Evolutionary conservation across 2,329 filamentous ascomycete species (phyloP).

Genomic region (Fusarium nematophilum): DNA sequence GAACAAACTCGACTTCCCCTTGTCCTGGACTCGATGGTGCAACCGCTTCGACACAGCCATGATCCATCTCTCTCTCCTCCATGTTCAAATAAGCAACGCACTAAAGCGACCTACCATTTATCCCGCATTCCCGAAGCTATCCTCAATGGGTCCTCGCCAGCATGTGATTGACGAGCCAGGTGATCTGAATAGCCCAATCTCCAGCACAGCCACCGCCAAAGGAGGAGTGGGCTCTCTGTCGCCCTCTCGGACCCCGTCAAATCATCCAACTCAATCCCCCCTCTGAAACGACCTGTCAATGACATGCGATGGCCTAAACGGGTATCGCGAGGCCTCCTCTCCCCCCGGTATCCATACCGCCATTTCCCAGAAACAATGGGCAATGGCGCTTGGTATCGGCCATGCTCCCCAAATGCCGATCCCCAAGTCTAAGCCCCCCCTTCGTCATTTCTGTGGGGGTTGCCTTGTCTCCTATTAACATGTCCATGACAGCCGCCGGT

Average conservation of each 20-base stretch:
- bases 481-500: conserved; percentile 15
- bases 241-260: conserved; percentile 4
- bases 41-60: no score
- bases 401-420: conserved; percentile 29
- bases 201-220: conserved; percentile 32
- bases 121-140: background rate
- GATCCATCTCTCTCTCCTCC: no score
- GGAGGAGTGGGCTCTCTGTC: background rate
- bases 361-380: conserved; percentile 14
- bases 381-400: conserved; percentile 28
- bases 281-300: conserved; percentile 11
- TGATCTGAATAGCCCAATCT: conserved; percentile 4
- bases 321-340: conserved; percentile 27
- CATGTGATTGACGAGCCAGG: conserved; percentile 22
- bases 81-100: conserved; percentile 25
- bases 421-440: conserved; percentile 9
- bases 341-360: conserved; percentile 31
- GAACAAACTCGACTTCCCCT: no score
- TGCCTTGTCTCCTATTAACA: conserved; percentile 29
- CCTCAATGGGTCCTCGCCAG: background rate
- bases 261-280: conserved; percentile 11
- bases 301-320: conserved; percentile 24
- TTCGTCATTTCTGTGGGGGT: background rate
- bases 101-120: conserved; percentile 10
- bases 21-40: no score